Evolutionary conservation across 371 early-diverging fungal species (phyloP), one percentile per base, ranked within the genome.

Genomic region (Mucor irregularis): DNA sequence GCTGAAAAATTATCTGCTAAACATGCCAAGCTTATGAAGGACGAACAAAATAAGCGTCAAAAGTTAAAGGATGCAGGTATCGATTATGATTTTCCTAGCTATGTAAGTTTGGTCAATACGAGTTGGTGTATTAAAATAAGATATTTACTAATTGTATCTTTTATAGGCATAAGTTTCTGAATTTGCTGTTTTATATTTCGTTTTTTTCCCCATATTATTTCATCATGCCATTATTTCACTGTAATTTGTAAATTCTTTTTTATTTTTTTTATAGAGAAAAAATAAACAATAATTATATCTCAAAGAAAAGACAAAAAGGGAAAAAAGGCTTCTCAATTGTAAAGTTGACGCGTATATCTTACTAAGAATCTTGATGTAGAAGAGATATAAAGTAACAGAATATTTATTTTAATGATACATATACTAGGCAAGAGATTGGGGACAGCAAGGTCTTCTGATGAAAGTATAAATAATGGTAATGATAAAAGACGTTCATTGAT

Each of bases 41-140:
- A 25, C 39, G 60, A 60, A 48, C 0, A 42, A 21, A 39, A 28
- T 19, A 28, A 53, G 28, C 61, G 61, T 30, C 11, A 53, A 35
- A 13, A 50, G 14, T 59, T 92, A 25, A 64, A 70, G 21, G 81
- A 77, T 24, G 58, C 83, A 7, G 93, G 89, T n/a, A 89, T 92
- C 42, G 91, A 90, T 21, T 93, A 91, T 61, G 92, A 91, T 28
- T 90, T 64, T 40, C 64, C 64, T 34, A 24, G 42, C 21, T 42
- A 24, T 42, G 24, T 13, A 42, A 42, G 13, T 42, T 8, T 42
- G 14, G 8, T 22, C 24, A 24, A 22, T 24, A 21, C 1, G 6
- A 21, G 39, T 42, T 13, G n/a, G n/a, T n/a, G n/a, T n/a, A n/a
- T n/a, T n/a, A n/a, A n/a, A 24, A 24, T 24, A 9, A 21, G 10